These are phyloP conservation scores for Alternaria novae-zelandiae DNA, from an alignment of 2,329 filamentous ascomycete genomes.

Conservation along the genomic window DNA sequence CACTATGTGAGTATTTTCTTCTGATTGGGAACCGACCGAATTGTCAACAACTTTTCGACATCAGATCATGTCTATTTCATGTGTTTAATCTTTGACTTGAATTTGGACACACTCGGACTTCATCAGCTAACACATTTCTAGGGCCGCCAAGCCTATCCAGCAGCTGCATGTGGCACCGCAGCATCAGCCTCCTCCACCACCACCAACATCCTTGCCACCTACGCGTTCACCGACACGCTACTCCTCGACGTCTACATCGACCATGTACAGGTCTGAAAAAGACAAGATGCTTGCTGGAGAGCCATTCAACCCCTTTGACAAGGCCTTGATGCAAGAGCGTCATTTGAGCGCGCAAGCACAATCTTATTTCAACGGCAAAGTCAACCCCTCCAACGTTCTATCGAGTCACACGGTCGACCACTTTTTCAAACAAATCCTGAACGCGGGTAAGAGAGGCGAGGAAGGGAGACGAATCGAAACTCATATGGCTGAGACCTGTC, in stretches of 20 bases:
- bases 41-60: not conserved
- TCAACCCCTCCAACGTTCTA: constrained; percentile 73
- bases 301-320: constrained; percentile 79
- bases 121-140: constrained; percentile 2
- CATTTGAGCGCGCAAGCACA: constrained; percentile 81
- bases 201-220: constrained; percentile 24
- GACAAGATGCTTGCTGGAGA: constrained; percentile 87
- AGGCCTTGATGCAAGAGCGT: constrained; percentile 81
- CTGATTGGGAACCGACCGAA: not conserved
- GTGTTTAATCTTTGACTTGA: not conserved
- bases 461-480: constrained; percentile 47
- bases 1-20: constrained; percentile 11
- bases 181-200: constrained; percentile 26
- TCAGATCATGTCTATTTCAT: not conserved
- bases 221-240: constrained; percentile 34
- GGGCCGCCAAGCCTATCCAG: constrained; percentile 48
- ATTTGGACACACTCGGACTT: not conserved
- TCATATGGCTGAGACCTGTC: constrained; percentile 74
- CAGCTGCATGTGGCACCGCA: constrained; percentile 37
- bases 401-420: constrained; percentile 68
- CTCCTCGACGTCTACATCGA: constrained; percentile 32
- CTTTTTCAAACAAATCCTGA: constrained; percentile 74
- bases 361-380: constrained; percentile 85
- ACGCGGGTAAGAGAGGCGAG: constrained; percentile 58
- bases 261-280: constrained; percentile 69